Conservation (phyloP, 805 yeast genomes). For the Maudiozyma turicensis region DNA sequence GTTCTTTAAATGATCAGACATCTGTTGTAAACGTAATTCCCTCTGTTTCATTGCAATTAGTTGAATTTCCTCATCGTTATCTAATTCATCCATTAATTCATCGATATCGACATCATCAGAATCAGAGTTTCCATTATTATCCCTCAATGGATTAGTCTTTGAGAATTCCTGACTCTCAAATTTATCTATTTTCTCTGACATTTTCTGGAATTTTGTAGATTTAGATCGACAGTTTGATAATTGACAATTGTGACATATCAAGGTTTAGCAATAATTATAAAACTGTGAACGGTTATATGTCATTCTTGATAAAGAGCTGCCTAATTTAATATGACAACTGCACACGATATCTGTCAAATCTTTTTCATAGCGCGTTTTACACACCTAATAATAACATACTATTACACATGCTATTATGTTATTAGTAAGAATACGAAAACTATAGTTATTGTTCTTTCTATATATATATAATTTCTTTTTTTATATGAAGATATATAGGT, state of each 20-base stretch:
- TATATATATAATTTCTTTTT: too few species aligned
- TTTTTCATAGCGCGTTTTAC: too few species aligned
- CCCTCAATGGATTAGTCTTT: neutral
- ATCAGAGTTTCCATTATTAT: neutral
- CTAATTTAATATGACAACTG: too few species aligned
- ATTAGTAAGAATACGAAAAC: too few species aligned
- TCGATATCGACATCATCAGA: constrained; percentile 28
- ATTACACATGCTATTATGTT: too few species aligned
- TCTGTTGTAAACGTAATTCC: constrained; percentile 53
- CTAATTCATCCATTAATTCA: constrained; percentile 39
- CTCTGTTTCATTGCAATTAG: constrained; percentile 44
- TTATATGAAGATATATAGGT: neutral
- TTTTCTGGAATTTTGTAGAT: neutral
- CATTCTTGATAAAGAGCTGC: too few species aligned
- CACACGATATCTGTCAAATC: too few species aligned
- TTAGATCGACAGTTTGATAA: neutral
- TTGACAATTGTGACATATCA: too few species aligned
- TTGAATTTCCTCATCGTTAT: constrained; percentile 37
- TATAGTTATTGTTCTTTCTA: too few species aligned
- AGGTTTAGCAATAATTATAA: too few species aligned
- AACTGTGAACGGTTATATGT: too few species aligned
- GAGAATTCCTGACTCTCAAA: neutral
- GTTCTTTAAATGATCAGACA: constrained; percentile 35
- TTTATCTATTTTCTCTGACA: neutral
- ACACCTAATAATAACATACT: too few species aligned